phyloP scores from a whole-genome alignment of 1,139 yeast genomes.

The Pneumocystis jirovecii region DNA sequence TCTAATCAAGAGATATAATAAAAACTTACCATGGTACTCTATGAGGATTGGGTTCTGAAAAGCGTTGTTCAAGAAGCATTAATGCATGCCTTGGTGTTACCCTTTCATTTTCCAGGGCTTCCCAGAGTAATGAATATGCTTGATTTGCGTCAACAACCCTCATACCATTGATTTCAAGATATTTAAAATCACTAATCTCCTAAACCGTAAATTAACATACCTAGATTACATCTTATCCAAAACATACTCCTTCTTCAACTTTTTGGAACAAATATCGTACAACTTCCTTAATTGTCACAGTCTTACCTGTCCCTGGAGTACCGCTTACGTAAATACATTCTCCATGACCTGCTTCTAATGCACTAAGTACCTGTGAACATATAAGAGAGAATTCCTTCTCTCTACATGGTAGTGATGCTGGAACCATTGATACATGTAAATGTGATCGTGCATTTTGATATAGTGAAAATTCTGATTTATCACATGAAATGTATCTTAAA shows the following conservation, averaged over 20 bases:
- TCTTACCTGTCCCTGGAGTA: conserved; percentile 96
- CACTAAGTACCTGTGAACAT: conserved; percentile 55
- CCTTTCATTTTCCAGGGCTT: conserved; percentile 47
- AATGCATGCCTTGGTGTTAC: conserved; percentile 53
- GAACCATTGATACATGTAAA: conserved; percentile 49
- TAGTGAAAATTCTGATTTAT: conserved; percentile 16
- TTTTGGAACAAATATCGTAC: conserved; percentile 43
- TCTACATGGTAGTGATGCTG: conserved; percentile 67
- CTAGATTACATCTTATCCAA: neutral
- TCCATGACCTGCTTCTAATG: conserved; percentile 60
- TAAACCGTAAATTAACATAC: neutral
- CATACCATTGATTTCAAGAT: conserved; percentile 79
- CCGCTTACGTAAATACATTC: conserved; percentile 86
- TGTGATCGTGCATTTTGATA: conserved; percentile 43
- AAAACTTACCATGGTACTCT: conserved; percentile 11
- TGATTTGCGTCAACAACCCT: conserved; percentile 68
- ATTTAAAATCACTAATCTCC: conserved; percentile 47
- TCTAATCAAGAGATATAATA: neutral
- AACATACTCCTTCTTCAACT: conserved; percentile 23
- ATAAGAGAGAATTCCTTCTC: conserved; percentile 72
- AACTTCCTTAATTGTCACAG: conserved; percentile 83
- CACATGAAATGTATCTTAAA: conserved; percentile 11
- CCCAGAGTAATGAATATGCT: conserved; percentile 79
- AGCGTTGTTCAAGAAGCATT: conserved; percentile 39
- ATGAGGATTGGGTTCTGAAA: conserved; percentile 27